Evolutionary conservation across 345 rosid genomes (phyloP).

Genomic region (Raphanus raphanistrum): DNA sequence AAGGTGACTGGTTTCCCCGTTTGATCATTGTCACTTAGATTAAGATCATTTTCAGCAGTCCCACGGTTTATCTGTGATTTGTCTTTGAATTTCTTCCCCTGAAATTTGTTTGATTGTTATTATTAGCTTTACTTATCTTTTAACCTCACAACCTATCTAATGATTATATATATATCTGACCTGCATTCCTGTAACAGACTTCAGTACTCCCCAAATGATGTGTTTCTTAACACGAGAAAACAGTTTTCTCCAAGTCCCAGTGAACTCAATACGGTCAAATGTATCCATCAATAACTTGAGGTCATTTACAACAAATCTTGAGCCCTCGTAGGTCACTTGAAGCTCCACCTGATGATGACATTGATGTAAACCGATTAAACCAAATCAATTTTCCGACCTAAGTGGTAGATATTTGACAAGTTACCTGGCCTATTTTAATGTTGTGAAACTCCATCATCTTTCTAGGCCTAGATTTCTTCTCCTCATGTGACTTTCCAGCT

Average conservation of each 20-base stretch:
- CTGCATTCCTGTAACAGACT: constrained; percentile 99
- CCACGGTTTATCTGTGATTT: constrained; percentile 64
- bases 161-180: constrained; percentile 39
- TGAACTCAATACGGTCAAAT: constrained; percentile 78
- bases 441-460: constrained; percentile 90
- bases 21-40: constrained; percentile 79
- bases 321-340: constrained; percentile 85
- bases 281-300: constrained; percentile 97
- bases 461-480: constrained; percentile 87
- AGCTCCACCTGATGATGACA: constrained; percentile 70
- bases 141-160: neutral
- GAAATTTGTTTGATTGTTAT: constrained; percentile 5
- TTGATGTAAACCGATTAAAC: constrained; percentile 10
- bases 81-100: constrained; percentile 98
- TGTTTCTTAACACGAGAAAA: constrained; percentile 98
- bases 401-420: constrained; percentile 12
- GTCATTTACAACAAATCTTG: constrained; percentile 94
- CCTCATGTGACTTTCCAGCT: constrained; percentile 71
- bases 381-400: constrained; percentile 3
- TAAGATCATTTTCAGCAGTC: constrained; percentile 68
- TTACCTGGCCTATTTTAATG: constrained; percentile 94
- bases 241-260: constrained; percentile 94
- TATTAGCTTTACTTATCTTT: neutral
- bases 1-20: constrained; percentile 56
- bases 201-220: constrained; percentile 95